Evolutionary conservation across 257 asterid species (phyloP), one percentile per base, ranked within the genome.

Genomic region (Fraxinus quadrangulata): DNA sequence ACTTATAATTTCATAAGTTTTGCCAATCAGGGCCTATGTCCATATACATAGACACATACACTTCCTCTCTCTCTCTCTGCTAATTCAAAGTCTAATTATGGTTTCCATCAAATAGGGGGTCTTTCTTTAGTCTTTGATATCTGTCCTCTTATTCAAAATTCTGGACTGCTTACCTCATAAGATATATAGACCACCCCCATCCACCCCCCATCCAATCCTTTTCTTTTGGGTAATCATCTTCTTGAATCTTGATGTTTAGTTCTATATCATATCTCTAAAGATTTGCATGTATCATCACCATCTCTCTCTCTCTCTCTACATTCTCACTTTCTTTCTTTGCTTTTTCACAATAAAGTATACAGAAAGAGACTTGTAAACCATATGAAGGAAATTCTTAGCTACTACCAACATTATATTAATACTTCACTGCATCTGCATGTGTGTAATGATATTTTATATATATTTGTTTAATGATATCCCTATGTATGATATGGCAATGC

Each of bases 211-310:
- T 31, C 11, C 45, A 39, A 40, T 79, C 80, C 75, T 84, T 76
- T 87, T 86, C 89, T 88, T 81, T 78, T 61, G 86, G 74, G 90
- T 86, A 87, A 88, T 89, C 83, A 83, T 88, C 85, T 63, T 76
- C 82, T 80, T 85, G 78, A 71, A 70, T 76, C 82, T 82, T 85
- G 78, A 71, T 70, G 81, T 70, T 80, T 34, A 73, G 7, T 68
- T 72, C 81, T 78, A 73, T 89, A 75, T 82, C 90, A 87, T 87
- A 92, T 90, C 95, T 87, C 82, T 34, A 28, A 80, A 90, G 97
- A 92, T 90, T 84, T 83, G 45, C 79, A 81, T 37, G 59, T 82
- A 80, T 82, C 88, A 85, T 42, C 49, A 69, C 42, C 56, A 30
- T 39, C 84, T 71, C 78, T 74, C 61, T 10, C 11, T 40, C 49